Conservation (phyloP, 148 eudicot genomes). For the Beta vulgaris region DNA sequence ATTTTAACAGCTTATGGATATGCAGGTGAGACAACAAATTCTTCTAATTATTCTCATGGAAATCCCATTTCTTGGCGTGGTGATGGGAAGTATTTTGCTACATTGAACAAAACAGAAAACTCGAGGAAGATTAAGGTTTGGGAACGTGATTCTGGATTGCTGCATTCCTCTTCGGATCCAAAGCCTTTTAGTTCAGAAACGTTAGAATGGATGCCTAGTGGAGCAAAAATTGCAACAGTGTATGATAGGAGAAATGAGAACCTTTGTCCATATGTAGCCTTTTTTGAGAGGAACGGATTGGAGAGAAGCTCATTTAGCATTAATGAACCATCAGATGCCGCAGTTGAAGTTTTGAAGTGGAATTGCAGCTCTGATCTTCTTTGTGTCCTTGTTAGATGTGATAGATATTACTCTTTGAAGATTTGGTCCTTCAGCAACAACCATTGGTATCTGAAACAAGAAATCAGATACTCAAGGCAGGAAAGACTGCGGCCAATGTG, state of each 20-base stretch:
- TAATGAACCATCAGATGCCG: slow-evolving; percentile 47
- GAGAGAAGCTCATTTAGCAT: slow-evolving; percentile 86
- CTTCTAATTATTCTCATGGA: slow-evolving; percentile 30
- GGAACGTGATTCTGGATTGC: slow-evolving; percentile 83
- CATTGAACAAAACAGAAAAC: slow-evolving; percentile 53
- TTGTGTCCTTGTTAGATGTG: slow-evolving; percentile 62
- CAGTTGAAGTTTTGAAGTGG: slow-evolving; percentile 67
- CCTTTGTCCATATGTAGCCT: slow-evolving; percentile 54
- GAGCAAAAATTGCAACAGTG: slow-evolving; percentile 80
- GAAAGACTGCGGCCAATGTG: slow-evolving; percentile 72
- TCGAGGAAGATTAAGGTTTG: slow-evolving; percentile 74
- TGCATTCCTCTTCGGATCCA: slow-evolving; percentile 80
- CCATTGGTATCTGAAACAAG: slow-evolving; percentile 94
- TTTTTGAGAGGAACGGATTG: slow-evolving; percentile 89
- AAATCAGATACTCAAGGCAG: slow-evolving; percentile 59
- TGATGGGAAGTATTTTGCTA: slow-evolving; percentile 90
- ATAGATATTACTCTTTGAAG: slow-evolving; percentile 58
- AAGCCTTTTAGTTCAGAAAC: slow-evolving; percentile 49
- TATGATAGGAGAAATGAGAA: slow-evolving; percentile 51
- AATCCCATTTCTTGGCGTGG: slow-evolving; percentile 88
- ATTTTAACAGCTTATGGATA: slow-evolving; percentile 4
- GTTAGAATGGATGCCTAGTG: slow-evolving; percentile 93
- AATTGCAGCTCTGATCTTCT: slow-evolving; percentile 83
- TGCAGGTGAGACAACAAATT: slow-evolving; percentile 45
- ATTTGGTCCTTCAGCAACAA: slow-evolving; percentile 89